phyloP scores from a whole-genome alignment of 2,329 filamentous ascomycete species.

The Aspergillus unguis region DNA sequence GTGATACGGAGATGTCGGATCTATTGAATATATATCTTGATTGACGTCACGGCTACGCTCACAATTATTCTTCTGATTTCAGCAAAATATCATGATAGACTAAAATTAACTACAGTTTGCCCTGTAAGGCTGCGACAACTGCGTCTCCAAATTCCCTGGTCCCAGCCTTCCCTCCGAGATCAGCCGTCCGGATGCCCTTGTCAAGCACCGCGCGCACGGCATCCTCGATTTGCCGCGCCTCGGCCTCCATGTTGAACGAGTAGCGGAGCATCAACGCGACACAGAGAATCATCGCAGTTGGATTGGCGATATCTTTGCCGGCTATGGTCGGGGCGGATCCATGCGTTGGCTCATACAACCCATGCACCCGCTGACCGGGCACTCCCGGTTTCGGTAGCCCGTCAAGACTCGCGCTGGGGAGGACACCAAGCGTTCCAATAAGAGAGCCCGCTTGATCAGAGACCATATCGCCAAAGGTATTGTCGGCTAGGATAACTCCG shows the following conservation, averaged over 20 bases:
- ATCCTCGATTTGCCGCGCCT: constrained; percentile 73
- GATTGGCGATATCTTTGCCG: constrained; percentile 81
- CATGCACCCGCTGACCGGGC: constrained; percentile 61
- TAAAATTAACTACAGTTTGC: neutral
- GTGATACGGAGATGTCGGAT: too few species aligned
- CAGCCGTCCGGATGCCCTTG: constrained; percentile 69
- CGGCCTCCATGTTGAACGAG: constrained; percentile 71
- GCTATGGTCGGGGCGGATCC: constrained; percentile 63
- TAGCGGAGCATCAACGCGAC: constrained; percentile 93
- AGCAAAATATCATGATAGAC: too few species aligned
- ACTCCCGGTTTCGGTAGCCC: constrained; percentile 70
- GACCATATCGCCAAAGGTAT: constrained; percentile 90
- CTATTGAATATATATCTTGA: too few species aligned
- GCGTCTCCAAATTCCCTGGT: constrained; percentile 76
- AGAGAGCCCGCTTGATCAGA: constrained; percentile 89
- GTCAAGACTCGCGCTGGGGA: constrained; percentile 80
- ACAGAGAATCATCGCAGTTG: constrained; percentile 82
- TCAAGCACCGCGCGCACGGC: constrained; percentile 76
- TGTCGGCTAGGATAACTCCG: constrained; percentile 82
- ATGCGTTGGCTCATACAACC: constrained; percentile 93
- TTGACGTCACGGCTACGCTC: too few species aligned
- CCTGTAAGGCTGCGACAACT: constrained; percentile 62
- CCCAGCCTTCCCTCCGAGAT: constrained; percentile 69
- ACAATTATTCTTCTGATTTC: too few species aligned
- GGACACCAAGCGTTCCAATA: constrained; percentile 76